These are phyloP conservation scores for Volvox africanus DNA, from an alignment of 139 green algal genomes.

Conservation along the genomic window DNA sequence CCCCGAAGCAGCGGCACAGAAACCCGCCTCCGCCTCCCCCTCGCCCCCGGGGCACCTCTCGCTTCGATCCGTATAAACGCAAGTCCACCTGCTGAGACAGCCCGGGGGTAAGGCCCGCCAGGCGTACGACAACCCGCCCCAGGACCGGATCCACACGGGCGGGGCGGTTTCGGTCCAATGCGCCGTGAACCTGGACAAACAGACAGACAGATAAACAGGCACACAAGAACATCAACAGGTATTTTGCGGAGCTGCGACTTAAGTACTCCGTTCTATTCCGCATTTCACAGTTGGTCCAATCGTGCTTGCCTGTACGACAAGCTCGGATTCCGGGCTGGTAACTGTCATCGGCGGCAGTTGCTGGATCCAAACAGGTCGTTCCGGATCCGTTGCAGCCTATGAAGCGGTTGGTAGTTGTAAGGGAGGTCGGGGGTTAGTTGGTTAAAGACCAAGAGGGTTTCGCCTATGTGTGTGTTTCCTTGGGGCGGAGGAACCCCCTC, in stretches of 20 bases:
- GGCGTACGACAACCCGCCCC: neutral
- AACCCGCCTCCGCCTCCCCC: neutral
- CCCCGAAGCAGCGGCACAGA: constrained; percentile 27
- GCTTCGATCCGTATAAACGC: neutral
- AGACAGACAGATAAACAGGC: too few relatives aligned
- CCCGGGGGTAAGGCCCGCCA: constrained; percentile 18
- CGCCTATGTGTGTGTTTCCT: neutral
- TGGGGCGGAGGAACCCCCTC: neutral
- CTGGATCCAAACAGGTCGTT: neutral
- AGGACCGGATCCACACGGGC: neutral
- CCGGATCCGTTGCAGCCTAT: neutral
- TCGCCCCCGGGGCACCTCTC: neutral
- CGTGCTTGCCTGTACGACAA: constrained; percentile 35
- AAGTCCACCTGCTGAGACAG: constrained; percentile 4
- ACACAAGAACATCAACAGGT: too few relatives aligned
- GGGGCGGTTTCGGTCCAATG: neutral
- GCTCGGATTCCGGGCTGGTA: neutral
- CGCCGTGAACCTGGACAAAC: neutral
- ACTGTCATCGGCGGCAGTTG: constrained; percentile 16
- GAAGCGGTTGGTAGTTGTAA: too few relatives aligned
- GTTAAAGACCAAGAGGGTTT: too few relatives aligned
- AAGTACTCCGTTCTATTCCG: too few relatives aligned
- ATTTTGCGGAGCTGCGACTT: too few relatives aligned
- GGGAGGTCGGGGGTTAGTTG: neutral
- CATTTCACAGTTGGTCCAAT: too few relatives aligned